These are phyloP conservation scores for Gossypium trilobum DNA, from an alignment of 441 rosid species.

Conservation along the genomic window DNA sequence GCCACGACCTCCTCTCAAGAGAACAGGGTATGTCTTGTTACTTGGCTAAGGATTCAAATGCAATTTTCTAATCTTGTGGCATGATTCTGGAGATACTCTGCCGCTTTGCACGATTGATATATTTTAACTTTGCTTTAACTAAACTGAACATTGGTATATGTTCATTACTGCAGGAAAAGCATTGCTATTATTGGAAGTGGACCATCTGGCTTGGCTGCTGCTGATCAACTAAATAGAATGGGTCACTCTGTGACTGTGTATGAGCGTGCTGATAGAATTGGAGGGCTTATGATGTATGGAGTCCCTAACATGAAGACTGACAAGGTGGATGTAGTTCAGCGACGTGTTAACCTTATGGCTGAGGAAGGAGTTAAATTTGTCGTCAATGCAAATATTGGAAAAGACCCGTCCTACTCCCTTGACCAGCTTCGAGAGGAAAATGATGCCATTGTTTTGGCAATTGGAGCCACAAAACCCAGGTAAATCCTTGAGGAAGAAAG, in stretches of 20 bases:
- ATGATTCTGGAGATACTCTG: neutral
- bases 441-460: conserved; percentile 84
- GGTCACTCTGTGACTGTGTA: conserved; percentile 92
- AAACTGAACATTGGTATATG: neutral
- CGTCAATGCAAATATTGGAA: conserved; percentile 84
- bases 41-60: neutral
- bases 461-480: conserved; percentile 99
- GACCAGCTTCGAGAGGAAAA: conserved; percentile 66
- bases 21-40: conserved; percentile 67
- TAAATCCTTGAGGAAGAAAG: conserved; percentile 9
- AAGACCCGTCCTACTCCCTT: conserved; percentile 69
- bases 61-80: neutral
- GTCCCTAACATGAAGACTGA: conserved; percentile 99
- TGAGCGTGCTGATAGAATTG: conserved; percentile 93
- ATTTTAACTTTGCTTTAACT: neutral
- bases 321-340: conserved; percentile 82
- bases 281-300: conserved; percentile 99
- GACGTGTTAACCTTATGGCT: conserved; percentile 90
- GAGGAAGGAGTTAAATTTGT: conserved; percentile 84
- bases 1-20: conserved; percentile 75
- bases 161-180: conserved; percentile 49
- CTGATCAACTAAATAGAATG: conserved; percentile 93
- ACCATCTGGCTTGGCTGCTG: conserved; percentile 97
- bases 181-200: conserved; percentile 94
- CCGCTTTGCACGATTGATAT: neutral